Evolutionary conservation across 2,329 filamentous ascomycete species (phyloP).

Genomic region (Botrytis paeoniae): DNA sequence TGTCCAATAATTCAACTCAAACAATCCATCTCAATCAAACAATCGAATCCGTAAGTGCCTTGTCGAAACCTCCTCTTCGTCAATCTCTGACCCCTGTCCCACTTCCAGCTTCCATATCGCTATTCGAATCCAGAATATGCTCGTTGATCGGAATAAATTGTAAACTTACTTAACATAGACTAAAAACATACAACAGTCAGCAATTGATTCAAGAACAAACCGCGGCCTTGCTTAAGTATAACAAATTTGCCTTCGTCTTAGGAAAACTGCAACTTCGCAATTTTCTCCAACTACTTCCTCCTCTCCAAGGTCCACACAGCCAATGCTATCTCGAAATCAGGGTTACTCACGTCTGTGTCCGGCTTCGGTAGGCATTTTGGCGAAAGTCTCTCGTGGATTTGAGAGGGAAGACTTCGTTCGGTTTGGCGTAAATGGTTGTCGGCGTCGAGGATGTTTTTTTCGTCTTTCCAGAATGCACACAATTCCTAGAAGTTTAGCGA

Average conservation of each 20-base stretch:
- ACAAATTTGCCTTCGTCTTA: neutral
- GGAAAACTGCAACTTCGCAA: neutral
- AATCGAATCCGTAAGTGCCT: neutral
- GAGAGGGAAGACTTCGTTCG: constrained; percentile 39
- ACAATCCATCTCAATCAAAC: neutral
- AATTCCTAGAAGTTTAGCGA: constrained; percentile 15
- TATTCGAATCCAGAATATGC: constrained; percentile 1
- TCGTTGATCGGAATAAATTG: constrained; percentile 22
- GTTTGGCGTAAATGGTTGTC: constrained; percentile 23
- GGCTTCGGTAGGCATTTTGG: constrained; percentile 84
- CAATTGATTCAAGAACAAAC: constrained; percentile 23
- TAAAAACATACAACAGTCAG: constrained; percentile 42
- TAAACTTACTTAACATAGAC: constrained; percentile 86
- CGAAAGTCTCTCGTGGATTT: constrained; percentile 48
- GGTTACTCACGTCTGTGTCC: constrained; percentile 79
- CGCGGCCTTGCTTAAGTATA: neutral
- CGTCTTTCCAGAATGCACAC: constrained; percentile 1
- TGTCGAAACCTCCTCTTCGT: constrained; percentile 7
- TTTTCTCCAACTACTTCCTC: neutral
- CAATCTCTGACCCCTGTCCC: neutral
- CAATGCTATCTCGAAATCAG: constrained; percentile 11
- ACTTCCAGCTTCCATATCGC: neutral
- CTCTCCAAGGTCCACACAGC: neutral
- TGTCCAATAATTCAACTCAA: neutral
- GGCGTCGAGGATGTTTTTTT: constrained; percentile 36